Conservation (phyloP, 1,284 basidiomycete genomes). For the Cutaneotrichosporon sp. region DNA sequence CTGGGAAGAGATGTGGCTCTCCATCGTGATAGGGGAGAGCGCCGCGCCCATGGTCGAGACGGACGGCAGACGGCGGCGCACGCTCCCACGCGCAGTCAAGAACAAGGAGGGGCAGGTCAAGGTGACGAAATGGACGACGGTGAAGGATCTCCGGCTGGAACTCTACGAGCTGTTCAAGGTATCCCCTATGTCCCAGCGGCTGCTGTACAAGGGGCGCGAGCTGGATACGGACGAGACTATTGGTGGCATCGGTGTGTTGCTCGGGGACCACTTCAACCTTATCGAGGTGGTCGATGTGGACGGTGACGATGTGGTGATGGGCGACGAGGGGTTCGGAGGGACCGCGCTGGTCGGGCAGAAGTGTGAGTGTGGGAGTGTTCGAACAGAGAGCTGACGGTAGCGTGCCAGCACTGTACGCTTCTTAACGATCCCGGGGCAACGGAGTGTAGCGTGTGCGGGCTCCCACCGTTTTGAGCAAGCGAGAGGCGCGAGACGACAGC, state of each 20-base stretch:
- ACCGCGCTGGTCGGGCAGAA: constrained; percentile 30
- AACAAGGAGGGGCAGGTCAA: constrained; percentile 10
- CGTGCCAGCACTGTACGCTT: constrained; percentile 28
- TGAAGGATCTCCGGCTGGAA: constrained; percentile 33
- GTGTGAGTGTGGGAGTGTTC: constrained; percentile 19
- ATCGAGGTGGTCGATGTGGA: constrained; percentile 23
- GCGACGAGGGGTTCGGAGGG: constrained; percentile 38
- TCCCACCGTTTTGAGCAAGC: too few species aligned
- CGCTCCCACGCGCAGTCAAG: not conserved
- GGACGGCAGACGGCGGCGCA: not conserved
- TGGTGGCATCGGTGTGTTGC: constrained; percentile 22
- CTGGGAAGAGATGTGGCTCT: constrained; percentile 19
- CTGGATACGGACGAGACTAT: constrained; percentile 30
- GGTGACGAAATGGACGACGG: constrained; percentile 23
- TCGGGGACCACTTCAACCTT: constrained; percentile 23
- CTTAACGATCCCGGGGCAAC: constrained; percentile 22
- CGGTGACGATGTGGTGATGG: constrained; percentile 20
- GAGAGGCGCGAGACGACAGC: too few species aligned
- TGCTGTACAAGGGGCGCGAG: constrained; percentile 24
- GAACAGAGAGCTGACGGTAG: constrained; percentile 10
- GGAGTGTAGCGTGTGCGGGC: constrained; percentile 22
- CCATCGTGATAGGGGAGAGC: constrained; percentile 12
- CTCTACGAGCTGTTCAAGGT: constrained; percentile 22
- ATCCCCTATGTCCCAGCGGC: constrained; percentile 27
- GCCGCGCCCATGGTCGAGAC: not conserved